A percentile compares a stretch with the other conserved stretches of the same genome.
phyloP scores from a whole-genome alignment of 768 basidiomycete genomes.

The Dacryopinax primogenitus region DNA sequence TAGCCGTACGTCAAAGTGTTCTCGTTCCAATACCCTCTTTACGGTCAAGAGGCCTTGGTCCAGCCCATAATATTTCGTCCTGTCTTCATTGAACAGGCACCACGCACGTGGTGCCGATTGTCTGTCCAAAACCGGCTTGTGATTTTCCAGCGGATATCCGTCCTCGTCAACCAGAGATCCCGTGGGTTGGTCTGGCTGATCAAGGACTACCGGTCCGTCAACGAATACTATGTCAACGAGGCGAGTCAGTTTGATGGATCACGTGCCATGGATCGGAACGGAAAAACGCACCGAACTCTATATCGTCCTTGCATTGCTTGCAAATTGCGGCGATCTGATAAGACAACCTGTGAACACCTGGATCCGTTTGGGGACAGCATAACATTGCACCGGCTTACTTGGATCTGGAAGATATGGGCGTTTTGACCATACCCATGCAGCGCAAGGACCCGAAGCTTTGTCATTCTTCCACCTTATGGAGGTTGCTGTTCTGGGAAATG shows the following conservation, averaged over 20 bases:
- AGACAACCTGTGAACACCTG: background rate
- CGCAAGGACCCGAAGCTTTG: background rate
- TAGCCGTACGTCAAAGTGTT: slow-evolving; percentile 4
- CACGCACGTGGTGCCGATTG: background rate
- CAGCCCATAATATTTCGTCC: background rate
- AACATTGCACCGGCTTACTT: background rate
- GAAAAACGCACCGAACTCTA: slow-evolving; percentile 1
- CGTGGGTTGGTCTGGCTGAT: background rate
- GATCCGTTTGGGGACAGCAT: background rate
- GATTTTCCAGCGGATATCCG: background rate
- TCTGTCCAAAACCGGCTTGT: background rate
- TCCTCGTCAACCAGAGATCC: background rate
- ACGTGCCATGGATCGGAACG: background rate
- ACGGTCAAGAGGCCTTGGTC: background rate
- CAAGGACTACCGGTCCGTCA: background rate
- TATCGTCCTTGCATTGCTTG: background rate
- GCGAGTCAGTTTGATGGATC: too few species aligned
- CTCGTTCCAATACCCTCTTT: background rate
- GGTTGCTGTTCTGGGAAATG: background rate
- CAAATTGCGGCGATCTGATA: background rate
- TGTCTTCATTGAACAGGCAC: background rate
- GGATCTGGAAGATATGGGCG: background rate
- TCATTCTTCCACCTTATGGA: background rate
- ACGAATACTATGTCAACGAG: background rate
- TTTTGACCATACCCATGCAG: slow-evolving; percentile 4